These are phyloP conservation scores for Rhizomucor pusillus DNA, from an alignment of 371 early-diverging fungal genomes.

Conservation along the genomic window DNA sequence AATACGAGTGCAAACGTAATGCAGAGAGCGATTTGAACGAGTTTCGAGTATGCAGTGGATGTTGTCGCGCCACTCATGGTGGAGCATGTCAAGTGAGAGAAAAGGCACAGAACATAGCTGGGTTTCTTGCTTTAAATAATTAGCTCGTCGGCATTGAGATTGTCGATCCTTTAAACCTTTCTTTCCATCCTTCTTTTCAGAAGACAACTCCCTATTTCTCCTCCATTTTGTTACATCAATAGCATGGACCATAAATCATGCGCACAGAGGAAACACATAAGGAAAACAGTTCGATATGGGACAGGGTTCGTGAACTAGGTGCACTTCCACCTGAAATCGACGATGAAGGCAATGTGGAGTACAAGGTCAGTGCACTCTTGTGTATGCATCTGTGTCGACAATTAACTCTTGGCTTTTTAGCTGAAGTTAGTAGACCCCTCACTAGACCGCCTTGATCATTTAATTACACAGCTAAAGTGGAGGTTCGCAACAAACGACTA, in stretches of 20 bases:
- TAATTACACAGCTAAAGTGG: slow-evolving; percentile 93
- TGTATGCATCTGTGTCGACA: slow-evolving; percentile 1
- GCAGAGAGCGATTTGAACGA: not conserved
- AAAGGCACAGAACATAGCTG: no score
- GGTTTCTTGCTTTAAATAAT: no score
- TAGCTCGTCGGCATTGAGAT: no score
- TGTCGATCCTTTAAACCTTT: no score
- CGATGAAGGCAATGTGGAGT: slow-evolving; percentile 83
- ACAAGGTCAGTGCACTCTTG: slow-evolving; percentile 72
- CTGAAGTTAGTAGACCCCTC: slow-evolving; percentile 78
- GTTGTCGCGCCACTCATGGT: not conserved
- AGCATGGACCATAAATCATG: no score
- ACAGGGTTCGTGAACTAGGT: not conserved
- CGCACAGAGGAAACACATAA: no score
- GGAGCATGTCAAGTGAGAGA: no score
- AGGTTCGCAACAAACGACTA: slow-evolving; percentile 38
- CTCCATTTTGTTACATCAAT: no score
- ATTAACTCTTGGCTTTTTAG: slow-evolving; percentile 18
- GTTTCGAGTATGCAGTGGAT: not conserved
- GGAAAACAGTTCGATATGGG: not conserved
- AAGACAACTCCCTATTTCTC: no score
- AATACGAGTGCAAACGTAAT: not conserved
- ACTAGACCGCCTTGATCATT: slow-evolving; percentile 72
- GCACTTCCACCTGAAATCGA: slow-evolving; percentile 83
- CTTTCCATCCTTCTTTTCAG: no score